A percentile compares a stretch with the other conserved stretches of the same genome.
Evolutionary conservation across 2,329 filamentous ascomycete genomes (phyloP).

Genomic region (Amauroascus verrucosus): DNA sequence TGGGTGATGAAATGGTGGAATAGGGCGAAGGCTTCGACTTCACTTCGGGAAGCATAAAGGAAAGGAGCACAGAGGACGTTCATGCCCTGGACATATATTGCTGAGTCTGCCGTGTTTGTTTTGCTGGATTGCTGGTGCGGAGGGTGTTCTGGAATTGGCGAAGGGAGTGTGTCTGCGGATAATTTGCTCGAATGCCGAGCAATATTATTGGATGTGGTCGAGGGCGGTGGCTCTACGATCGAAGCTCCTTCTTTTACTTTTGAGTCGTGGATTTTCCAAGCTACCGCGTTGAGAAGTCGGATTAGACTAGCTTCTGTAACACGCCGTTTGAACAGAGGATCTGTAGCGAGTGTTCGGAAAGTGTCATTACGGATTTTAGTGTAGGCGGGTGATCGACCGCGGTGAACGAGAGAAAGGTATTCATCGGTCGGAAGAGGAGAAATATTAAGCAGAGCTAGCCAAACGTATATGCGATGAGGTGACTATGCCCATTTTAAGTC

Average conservation of each 20-base stretch:
- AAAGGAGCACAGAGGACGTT: conserved; percentile 95
- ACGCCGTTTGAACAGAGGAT: conserved; percentile 89
- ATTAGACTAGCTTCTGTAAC: conserved; percentile 94
- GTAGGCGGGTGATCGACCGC: conserved; percentile 87
- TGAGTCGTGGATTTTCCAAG: conserved; percentile 83
- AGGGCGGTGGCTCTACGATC: conserved; percentile 22
- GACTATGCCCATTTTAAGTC: conserved; percentile 49
- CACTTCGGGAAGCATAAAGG: conserved; percentile 84
- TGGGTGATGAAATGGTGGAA: conserved; percentile 79
- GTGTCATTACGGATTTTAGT: conserved; percentile 98
- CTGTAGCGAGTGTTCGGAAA: conserved; percentile 89
- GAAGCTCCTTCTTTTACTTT: conserved; percentile 30
- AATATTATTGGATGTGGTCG: conserved; percentile 27
- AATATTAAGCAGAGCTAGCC: conserved; percentile 86
- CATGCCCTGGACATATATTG: conserved; percentile 97
- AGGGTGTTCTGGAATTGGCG: conserved; percentile 46
- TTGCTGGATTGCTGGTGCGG: conserved; percentile 25
- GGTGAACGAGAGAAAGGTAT: conserved; percentile 83
- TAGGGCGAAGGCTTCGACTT: conserved; percentile 85
- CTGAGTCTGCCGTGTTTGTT: conserved; percentile 52
- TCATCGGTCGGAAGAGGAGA: conserved; percentile 74
- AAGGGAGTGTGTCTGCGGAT: conserved; percentile 45
- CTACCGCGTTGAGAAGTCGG: conserved; percentile 84
- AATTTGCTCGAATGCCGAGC: conserved; percentile 7
- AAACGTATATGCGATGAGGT: conserved; percentile 84